phyloP scores from a whole-genome alignment of 495 filamentous ascomycete genomes.

The Entonaema liquescens region DNA sequence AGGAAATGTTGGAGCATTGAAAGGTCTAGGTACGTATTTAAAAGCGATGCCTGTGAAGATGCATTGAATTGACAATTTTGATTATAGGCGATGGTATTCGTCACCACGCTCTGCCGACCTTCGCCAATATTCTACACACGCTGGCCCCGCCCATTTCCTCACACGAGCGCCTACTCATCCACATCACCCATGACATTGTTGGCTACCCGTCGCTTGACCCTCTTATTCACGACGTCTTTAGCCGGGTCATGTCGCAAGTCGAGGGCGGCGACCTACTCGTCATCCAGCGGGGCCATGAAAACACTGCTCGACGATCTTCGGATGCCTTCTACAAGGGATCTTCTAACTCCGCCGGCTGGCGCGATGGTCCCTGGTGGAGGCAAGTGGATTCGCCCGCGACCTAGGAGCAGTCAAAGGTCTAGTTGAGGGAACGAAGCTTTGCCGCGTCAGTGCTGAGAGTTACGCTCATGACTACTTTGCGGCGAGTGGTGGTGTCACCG shows the following conservation, averaged over 20 bases:
- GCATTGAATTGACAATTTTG: constrained; percentile 29
- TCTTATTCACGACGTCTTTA: constrained; percentile 91
- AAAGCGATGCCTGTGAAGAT: neutral
- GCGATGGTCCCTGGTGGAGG: constrained; percentile 96
- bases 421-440: constrained; percentile 88
- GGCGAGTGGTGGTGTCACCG: constrained; percentile 77
- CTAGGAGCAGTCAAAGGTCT: constrained; percentile 83
- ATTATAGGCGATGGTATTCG: constrained; percentile 83
- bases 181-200: constrained; percentile 94
- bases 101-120: constrained; percentile 89
- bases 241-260: constrained; percentile 96
- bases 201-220: constrained; percentile 95
- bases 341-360: constrained; percentile 70
- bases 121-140: constrained; percentile 91
- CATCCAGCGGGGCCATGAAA: constrained; percentile 90
- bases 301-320: constrained; percentile 71
- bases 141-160: constrained; percentile 96
- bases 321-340: constrained; percentile 66
- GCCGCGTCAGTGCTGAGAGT: constrained; percentile 83
- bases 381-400: constrained; percentile 71
- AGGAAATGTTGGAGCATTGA: constrained; percentile 85
- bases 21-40: constrained; percentile 74
- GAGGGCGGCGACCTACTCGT: constrained; percentile 98
- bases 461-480: constrained; percentile 86
- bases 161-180: constrained; percentile 96